These are phyloP conservation scores for Apiospora malaysiana DNA, from an alignment of 2,329 filamentous ascomycete species.

Conservation along the genomic window DNA sequence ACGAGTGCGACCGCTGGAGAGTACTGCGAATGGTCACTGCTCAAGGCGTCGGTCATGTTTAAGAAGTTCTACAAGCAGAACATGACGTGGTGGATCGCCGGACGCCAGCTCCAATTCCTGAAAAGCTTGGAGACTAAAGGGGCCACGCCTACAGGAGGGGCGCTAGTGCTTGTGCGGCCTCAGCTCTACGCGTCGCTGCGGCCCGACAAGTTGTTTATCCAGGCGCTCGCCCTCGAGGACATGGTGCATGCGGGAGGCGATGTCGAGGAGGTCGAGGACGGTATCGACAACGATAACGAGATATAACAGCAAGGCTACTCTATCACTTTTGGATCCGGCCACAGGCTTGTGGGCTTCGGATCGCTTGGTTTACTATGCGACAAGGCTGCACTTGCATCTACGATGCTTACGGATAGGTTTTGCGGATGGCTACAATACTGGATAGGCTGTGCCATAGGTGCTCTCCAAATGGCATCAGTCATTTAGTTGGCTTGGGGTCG, in stretches of 20 bases:
- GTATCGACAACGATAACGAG: neutral
- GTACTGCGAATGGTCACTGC: conserved; percentile 13
- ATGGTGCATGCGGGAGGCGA: neutral
- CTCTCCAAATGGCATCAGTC: neutral
- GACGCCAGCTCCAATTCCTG: conserved; percentile 5
- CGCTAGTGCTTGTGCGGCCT: conserved; percentile 7
- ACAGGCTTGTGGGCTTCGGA: neutral
- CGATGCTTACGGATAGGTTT: neutral
- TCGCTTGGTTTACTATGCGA: no score
- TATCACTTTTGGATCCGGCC: neutral
- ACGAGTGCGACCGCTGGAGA: no score
- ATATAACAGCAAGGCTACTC: neutral
- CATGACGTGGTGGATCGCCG: conserved; percentile 18
- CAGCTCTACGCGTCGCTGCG: conserved; percentile 43
- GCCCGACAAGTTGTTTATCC: conserved; percentile 40
- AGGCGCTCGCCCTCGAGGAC: neutral
- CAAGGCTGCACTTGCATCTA: neutral
- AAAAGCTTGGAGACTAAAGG: neutral
- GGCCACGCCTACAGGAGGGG: neutral
- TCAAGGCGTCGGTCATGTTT: conserved; percentile 20
- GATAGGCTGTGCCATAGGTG: neutral
- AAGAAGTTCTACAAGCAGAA: neutral
- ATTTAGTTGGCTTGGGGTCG: neutral
- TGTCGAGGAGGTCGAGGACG: neutral
- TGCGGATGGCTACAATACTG: neutral